Evolutionary conservation across 2,329 filamentous ascomycete species (phyloP), one percentile per base, ranked within the genome.

Genomic region (Xylaria polymorpha): DNA sequence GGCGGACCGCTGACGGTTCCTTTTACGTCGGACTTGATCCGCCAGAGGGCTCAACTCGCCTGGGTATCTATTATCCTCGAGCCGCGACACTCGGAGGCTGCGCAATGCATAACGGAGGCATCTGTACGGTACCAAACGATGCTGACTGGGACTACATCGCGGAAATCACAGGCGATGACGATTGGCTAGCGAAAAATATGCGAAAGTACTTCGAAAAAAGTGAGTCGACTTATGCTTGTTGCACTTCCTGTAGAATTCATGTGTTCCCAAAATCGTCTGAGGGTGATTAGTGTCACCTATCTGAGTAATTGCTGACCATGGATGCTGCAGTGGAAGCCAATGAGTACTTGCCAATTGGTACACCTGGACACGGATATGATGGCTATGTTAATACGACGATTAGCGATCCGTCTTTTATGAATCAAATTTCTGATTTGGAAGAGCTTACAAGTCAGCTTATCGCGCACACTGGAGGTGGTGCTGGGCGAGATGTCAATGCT

Each of bases 71-170:
- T 50, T 80, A 80, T 66, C 79, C 79, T 56, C 75, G 79, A 32
- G 76, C 78, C 12, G 79, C 77, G n/a, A 78, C 77, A 1, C 75
- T 80, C 20, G 79, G 79, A 22, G 79, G 79, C 9, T 80, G 78
- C 59, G 77, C 78, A 0, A 78, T 78, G 75, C 76, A 77, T 32
- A 78, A 78, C 41, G 74, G 74, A 15, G 75, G 76, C 9, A 71
- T 78, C 1, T 78, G 75, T 29, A 74, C 74, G 7, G 67, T 78
- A 4, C 77, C 77, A 2, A 73, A 76, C 22, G 75, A 79, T 41
- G 75, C 76, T 9, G 77, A 78, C 58, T 79, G 77, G 77, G 66
- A 77, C 44, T 70, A 71, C 32, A 77, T 79, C 46, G 76, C 74
- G 14, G 71, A 77, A 44, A 72, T 74, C 48, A 77, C 77, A 3